A percentile compares a stretch with the other conserved stretches of the same genome.
Conservation (phyloP, 345 rosid species). For the Acer saccharum region DNA sequence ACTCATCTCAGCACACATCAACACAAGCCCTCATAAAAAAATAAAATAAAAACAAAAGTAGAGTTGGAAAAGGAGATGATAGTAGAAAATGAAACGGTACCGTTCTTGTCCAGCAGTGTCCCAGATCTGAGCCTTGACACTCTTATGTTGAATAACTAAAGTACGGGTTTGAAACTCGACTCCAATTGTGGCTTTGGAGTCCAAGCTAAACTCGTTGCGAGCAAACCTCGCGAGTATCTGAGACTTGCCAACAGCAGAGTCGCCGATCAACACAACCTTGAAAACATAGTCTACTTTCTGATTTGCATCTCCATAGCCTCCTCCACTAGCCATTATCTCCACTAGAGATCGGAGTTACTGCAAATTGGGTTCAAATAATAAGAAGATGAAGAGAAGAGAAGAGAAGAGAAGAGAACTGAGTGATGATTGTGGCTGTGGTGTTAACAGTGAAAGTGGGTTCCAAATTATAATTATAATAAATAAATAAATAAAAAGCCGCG, state of each 20-base stretch:
- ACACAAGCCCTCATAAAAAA: neutral
- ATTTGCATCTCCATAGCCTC: constrained; percentile 56
- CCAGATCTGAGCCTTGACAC: constrained; percentile 99
- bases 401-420: neutral
- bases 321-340: constrained; percentile 66
- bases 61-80: neutral
- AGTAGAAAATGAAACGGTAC: constrained; percentile 20
- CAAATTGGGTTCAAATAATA: neutral
- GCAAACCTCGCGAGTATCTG: constrained; percentile 85
- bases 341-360: neutral
- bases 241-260: constrained; percentile 94
- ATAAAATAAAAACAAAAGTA: too few species aligned
- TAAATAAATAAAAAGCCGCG: neutral
- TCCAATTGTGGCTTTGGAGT: constrained; percentile 93
- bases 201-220: constrained; percentile 79
- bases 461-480: neutral
- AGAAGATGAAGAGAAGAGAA: too few species aligned
- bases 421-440: neutral
- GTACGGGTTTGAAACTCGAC: constrained; percentile 94
- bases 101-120: constrained; percentile 98
- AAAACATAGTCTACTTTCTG: constrained; percentile 78
- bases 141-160: constrained; percentile 66
- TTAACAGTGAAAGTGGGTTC: neutral
- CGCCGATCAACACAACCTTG: constrained; percentile 90
- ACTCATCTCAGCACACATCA: neutral